Base-by-base conservation (phyloP, 2,329 filamentous ascomycete species). In the Cladophialophora exuberans region DNA sequence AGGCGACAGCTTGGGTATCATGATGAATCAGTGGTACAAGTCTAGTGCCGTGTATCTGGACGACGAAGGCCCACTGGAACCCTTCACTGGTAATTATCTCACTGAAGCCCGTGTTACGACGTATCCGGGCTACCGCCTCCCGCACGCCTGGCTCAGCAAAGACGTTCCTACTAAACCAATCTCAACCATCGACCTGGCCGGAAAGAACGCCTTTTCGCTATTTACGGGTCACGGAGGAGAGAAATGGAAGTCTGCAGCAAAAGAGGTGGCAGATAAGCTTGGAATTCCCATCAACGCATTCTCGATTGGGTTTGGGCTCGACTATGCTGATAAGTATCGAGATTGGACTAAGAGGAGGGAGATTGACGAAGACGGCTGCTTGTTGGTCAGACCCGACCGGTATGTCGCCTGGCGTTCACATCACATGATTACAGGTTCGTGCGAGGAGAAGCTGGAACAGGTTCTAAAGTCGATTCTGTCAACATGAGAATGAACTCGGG, bases 131-230 rank as follows among this genome's bases (percentile, higher is more conserved):
- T 73, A 73, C 23, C 73, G 83, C 1, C 67, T 86, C n/a, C 84
- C 84, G 6, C 84, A 87, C 66, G 83, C 74, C 0, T 86, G 84
- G 84, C 69, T 87, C 9, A 80, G 83, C 67, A 74, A 73, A 15
- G 62, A 70, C 6, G 61, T 73, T 6, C 77, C 82, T 0, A 68
- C 68, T 6, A 65, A 73, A 49, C 69, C 69, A 9, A 69, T 81
- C n/a, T 84, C 82, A 1, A 86, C 83, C 0, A 77, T 83, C 41
- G 84, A 86, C 65, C 67, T 87, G 1, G 80, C 80, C 0, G 83
- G 83, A 0, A 72, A 84, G 43, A 79, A 81, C 1, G 62, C 63
- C 0, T 84, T 83, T 63, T 70, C 67, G 7, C 61, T 82, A 1
- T 66, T 82, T 9, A 80, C 78, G 0, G 82, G 83, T 0, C 75